Conservation (phyloP, 1,284 basidiomycete species). For the Pseudozyma tsukubaensis region DNA sequence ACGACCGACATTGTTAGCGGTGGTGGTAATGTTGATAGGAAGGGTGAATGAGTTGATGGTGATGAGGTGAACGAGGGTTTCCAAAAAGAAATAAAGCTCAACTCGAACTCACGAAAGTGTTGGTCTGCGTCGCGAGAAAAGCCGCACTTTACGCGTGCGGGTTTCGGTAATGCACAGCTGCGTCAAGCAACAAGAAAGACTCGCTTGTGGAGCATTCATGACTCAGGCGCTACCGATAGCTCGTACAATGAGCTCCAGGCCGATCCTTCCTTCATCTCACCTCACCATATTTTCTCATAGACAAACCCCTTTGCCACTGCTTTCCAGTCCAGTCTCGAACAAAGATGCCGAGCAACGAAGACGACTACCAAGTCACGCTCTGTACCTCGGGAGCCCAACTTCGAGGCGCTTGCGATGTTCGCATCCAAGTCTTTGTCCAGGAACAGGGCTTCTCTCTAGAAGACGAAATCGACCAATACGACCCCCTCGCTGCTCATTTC, state of each 20-base stretch:
- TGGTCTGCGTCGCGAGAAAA: conserved; percentile 2
- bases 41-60: neutral
- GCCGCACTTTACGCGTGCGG: conserved; percentile 7
- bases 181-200: neutral
- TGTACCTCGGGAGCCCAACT: conserved; percentile 40
- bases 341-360: conserved; percentile 9
- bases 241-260: no score
- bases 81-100: conserved; percentile 2
- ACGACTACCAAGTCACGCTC: conserved; percentile 29
- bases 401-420: conserved; percentile 36
- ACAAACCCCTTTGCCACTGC: neutral
- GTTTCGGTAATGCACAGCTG: conserved; percentile 3
- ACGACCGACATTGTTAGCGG: conserved; percentile 47
- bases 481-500: conserved; percentile 48
- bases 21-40: neutral
- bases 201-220: neutral
- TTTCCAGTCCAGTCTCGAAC: no score
- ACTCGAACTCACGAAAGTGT: neutral
- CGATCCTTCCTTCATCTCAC: neutral
- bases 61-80: neutral
- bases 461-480: conserved; percentile 63
- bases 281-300: neutral
- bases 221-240: conserved; percentile 3
- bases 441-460: conserved; percentile 56
- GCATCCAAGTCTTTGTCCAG: conserved; percentile 55